Evolutionary conservation across 164 flowering plant genomes (phyloP), one percentile per base, ranked within the genome.

Genomic region (Saururus chinensis): DNA sequence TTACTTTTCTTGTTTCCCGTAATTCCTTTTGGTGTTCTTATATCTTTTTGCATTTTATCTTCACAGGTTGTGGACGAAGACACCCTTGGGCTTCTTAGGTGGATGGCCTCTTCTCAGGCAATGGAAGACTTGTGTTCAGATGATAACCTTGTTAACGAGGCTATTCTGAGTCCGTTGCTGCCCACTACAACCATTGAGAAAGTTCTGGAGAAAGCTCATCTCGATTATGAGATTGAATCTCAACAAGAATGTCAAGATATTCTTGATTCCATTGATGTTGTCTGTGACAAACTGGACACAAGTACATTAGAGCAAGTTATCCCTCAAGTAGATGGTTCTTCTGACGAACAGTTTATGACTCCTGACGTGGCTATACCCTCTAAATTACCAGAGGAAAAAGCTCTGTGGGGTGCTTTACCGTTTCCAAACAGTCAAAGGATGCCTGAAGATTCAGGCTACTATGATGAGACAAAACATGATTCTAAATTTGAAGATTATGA

Each of bases 191-290:
- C 79, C 37, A 74, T 88, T 58, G 78, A 80, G 57, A 76, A 79
- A 68, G 84, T 86, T 42, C 65, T 88, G 69, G 99, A 88, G 77
- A 83, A 75, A 74, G 96, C 97, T 62, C 80, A 73, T 70, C 59
- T 71, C 40, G 90, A 83, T 63, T 87, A 82, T 77, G 93, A 83
- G 73, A 81, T 61, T 71, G 87, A 82, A 67, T 89, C 97, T 48
- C 99, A 95, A 66, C 81, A 78, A 71, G 99, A 95, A 68, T 95
- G 97, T 68, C 96, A 86, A 67, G 99, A 95, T 68, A 95, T 91
- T 70, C 99, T 95, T 73, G 96, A 91, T 80, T 85, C 96, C 24
- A 64, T 91, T 77, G 80, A 74, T 49, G 19, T 14, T 53, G 64
- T 68, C 61, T 51, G 40, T 41, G 60, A 60, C 26, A 51, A 66